phyloP scores from a whole-genome alignment of 768 basidiomycete species.

The Boletus bicolor region DNA sequence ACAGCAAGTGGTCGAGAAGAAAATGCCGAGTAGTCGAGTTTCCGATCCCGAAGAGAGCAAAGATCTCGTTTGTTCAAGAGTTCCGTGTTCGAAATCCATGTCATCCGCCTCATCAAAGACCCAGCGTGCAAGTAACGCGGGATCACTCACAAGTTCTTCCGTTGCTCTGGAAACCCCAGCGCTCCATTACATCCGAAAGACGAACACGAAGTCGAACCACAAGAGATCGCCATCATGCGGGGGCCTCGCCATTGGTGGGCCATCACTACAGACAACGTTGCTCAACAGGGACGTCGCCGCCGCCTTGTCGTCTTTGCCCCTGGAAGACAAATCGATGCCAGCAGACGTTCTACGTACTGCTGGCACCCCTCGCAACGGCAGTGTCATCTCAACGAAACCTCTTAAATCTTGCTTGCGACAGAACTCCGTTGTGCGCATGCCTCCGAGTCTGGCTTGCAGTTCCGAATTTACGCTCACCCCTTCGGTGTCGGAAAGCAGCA shows the following conservation, averaged over 20 bases:
- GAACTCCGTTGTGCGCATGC: neutral
- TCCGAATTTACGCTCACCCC: neutral
- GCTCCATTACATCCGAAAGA: conserved; percentile 1
- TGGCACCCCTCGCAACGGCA: neutral
- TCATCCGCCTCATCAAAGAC: neutral
- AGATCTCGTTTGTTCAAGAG: neutral
- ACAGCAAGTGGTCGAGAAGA: neutral
- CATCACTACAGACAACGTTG: neutral
- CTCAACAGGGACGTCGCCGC: neutral
- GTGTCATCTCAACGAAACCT: conserved; percentile 1
- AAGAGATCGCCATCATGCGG: conserved; percentile 12
- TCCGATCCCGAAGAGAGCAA: neutral
- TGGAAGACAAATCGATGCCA: neutral
- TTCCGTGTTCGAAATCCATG: neutral
- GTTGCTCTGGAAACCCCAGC: neutral
- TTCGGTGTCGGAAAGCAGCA: conserved; percentile 3
- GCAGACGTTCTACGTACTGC: neutral
- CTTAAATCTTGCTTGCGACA: conserved; percentile 14
- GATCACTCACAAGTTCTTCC: neutral
- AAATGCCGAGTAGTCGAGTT: neutral
- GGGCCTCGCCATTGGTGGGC: conserved; percentile 6
- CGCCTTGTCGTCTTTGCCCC: neutral
- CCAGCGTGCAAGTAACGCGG: neutral
- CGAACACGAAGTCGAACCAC: conserved; percentile 1
- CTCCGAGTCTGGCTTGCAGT: neutral